Conservation (phyloP, 805 yeast genomes). For the Sugiyamaella qingdaonensis region DNA sequence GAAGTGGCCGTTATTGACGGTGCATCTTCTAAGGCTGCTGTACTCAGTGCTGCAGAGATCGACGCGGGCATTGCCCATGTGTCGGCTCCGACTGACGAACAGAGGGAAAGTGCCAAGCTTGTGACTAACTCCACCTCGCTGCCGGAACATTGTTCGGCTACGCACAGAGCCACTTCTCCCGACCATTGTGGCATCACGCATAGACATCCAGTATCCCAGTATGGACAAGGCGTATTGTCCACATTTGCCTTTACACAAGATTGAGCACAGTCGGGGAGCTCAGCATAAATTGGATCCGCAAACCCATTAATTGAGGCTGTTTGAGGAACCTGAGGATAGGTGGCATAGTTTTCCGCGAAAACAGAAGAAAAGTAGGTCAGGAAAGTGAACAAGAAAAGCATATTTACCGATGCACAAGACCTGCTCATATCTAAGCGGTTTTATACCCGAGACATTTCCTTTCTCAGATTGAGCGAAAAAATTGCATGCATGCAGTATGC, state of each 20-base stretch:
- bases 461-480: too few species aligned
- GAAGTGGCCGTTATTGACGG: slow-evolving; percentile 3
- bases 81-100: slow-evolving; percentile 42
- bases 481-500: too few species aligned
- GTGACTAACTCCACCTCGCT: slow-evolving; percentile 32
- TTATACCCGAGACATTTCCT: too few species aligned
- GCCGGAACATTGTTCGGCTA: slow-evolving; percentile 39
- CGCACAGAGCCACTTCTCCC: slow-evolving; percentile 42
- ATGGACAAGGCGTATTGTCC: slow-evolving; percentile 46
- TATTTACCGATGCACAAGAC: neutral
- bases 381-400: slow-evolving; percentile 6
- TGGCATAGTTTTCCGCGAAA: slow-evolving; percentile 36
- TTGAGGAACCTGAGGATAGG: slow-evolving; percentile 45
- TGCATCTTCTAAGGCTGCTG: slow-evolving; percentile 25
- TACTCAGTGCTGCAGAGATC: slow-evolving; percentile 31
- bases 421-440: too few species aligned
- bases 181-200: slow-evolving; percentile 53
- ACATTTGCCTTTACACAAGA: slow-evolving; percentile 35
- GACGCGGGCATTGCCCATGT: slow-evolving; percentile 46
- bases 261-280: slow-evolving; percentile 42
- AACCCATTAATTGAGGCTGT: slow-evolving; percentile 48
- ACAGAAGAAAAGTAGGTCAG: slow-evolving; percentile 3
- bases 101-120: slow-evolving; percentile 40
- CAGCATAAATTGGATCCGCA: slow-evolving; percentile 41
- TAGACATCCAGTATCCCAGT: slow-evolving; percentile 50